A percentile compares a stretch with the other conserved stretches of the same genome.
Evolutionary conservation across 768 basidiomycete genomes (phyloP).

Genomic region (Tephrocybe sp.): DNA sequence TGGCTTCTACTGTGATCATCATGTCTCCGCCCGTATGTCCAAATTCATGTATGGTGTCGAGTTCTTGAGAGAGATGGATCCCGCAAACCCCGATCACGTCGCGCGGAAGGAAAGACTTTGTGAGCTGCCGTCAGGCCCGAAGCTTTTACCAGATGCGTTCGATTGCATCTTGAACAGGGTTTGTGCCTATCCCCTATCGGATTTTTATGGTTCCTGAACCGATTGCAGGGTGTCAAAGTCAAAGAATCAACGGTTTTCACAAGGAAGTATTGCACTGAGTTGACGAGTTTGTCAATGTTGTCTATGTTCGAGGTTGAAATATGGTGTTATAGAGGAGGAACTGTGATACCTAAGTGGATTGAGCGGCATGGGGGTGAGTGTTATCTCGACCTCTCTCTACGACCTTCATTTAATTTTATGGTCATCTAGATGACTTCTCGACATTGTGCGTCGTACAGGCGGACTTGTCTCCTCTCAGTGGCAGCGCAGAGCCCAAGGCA

Average conservation of each 20-base stretch:
- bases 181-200: conserved; percentile 19
- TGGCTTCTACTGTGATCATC: conserved; percentile 82
- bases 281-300: conserved; percentile 70
- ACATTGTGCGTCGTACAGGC: conserved; percentile 78
- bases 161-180: conserved; percentile 76
- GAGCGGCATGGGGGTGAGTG: conserved; percentile 51
- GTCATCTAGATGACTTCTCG: conserved; percentile 57
- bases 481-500: conserved; percentile 66
- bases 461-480: conserved; percentile 68
- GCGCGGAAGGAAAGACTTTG: conserved; percentile 62
- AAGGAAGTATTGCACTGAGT: conserved; percentile 79
- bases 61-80: conserved; percentile 66
- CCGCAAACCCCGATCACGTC: conserved; percentile 63
- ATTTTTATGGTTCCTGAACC: neutral
- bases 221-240: conserved; percentile 60
- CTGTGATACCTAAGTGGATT: conserved; percentile 72
- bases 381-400: neutral
- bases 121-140: conserved; percentile 75
- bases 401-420: neutral
- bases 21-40: conserved; percentile 78
- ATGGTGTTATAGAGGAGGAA: conserved; percentile 81
- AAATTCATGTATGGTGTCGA: conserved; percentile 84
- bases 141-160: conserved; percentile 77
- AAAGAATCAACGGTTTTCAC: conserved; percentile 82
- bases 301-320: conserved; percentile 83